A percentile compares a stretch with the other conserved stretches of the same genome.
These are phyloP conservation scores for Canavalia gladiata DNA, from an alignment of 306 rosid genomes.

Conservation along the genomic window DNA sequence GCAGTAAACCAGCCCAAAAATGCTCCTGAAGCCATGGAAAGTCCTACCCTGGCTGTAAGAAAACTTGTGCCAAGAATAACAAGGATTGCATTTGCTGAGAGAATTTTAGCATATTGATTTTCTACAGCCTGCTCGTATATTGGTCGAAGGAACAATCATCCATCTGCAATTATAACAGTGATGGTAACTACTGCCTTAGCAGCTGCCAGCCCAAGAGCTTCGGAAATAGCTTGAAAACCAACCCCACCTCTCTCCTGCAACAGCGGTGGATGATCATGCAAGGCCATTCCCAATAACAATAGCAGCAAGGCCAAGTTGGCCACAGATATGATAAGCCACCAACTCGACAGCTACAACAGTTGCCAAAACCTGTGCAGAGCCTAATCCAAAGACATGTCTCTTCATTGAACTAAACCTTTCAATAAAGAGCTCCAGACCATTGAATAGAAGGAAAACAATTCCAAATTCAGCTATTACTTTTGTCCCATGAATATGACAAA, in stretches of 20 bases:
- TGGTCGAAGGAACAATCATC: slow-evolving; percentile 98
- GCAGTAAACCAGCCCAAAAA: slow-evolving; percentile 95
- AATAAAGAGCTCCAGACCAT: slow-evolving; percentile 99
- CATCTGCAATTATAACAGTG: slow-evolving; percentile 97
- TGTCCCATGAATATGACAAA: slow-evolving; percentile 97
- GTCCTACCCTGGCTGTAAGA: slow-evolving; percentile 99
- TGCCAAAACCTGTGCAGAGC: slow-evolving; percentile 97
- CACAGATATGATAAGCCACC: slow-evolving; percentile 83
- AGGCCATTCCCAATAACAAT: slow-evolving; percentile 98
- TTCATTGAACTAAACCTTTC: slow-evolving; percentile 99
- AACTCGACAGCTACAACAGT: slow-evolving; percentile 89
- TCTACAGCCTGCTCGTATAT: slow-evolving; percentile 98
- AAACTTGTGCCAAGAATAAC: slow-evolving; percentile 99
- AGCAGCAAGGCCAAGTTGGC: slow-evolving; percentile 93
- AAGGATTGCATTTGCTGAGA: slow-evolving; percentile 96
- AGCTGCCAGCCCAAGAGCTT: slow-evolving; percentile 99
- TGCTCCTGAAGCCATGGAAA: slow-evolving; percentile 99
- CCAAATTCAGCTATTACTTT: slow-evolving; percentile 99
- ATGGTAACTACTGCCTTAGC: slow-evolving; percentile 96
- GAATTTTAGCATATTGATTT: slow-evolving; percentile 97
- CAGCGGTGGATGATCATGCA: slow-evolving; percentile 98
- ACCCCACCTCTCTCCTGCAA: slow-evolving; percentile 65
- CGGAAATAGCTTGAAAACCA: slow-evolving; percentile 99
- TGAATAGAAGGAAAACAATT: slow-evolving; percentile 96
- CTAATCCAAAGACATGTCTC: slow-evolving; percentile 98